These are phyloP conservation scores for Picochlorum sp. DNA, from an alignment of 139 green algal species.

Conservation along the genomic window DNA sequence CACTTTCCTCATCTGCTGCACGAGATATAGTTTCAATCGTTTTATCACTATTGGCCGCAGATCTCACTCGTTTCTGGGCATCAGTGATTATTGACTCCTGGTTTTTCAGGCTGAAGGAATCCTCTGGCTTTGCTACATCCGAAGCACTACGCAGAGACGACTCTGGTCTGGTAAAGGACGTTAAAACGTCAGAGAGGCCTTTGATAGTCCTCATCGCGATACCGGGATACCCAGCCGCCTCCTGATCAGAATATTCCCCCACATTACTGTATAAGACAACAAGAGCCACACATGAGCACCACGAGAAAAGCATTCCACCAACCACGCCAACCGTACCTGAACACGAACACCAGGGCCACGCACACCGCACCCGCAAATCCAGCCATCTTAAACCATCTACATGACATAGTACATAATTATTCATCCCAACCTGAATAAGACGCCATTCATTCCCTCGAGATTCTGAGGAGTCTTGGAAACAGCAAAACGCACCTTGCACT, in stretches of 20 bases:
- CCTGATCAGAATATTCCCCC: neutral
- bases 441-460: too few species aligned
- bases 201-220: neutral
- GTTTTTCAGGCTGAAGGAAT: neutral
- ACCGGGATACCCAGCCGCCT: neutral
- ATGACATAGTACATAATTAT: too few species aligned
- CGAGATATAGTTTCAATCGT: neutral
- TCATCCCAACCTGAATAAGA: too few species aligned
- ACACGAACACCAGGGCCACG: too few species aligned
- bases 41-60: neutral
- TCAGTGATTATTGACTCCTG: neutral
- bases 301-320: neutral
- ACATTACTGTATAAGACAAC: neutral
- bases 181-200: neutral
- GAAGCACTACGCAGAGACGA: too few species aligned
- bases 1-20: neutral
- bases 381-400: too few species aligned
- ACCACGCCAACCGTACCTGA: neutral
- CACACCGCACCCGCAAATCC: too few species aligned
- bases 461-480: too few species aligned
- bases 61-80: slow-evolving; percentile 2
- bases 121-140: too few species aligned
- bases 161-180: too few species aligned
- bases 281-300: neutral
- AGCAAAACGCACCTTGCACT: too few species aligned